Evolutionary conservation across 805 yeast genomes (phyloP).

Genomic region (Candida boidinii): DNA sequence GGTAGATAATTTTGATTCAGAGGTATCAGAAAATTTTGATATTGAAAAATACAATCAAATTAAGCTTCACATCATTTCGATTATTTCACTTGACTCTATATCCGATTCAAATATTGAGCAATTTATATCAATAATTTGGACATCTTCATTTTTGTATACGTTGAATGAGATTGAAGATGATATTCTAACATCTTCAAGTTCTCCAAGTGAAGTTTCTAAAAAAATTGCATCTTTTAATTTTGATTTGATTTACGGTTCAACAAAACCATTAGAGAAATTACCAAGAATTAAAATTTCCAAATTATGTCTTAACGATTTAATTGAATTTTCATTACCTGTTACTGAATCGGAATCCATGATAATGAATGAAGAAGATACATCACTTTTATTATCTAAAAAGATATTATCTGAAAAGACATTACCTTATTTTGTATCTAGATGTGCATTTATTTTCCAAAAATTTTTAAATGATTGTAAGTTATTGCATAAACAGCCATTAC

Average conservation of each 20-base stretch:
- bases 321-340: constrained; percentile 28
- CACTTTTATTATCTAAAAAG: no score
- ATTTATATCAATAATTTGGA: constrained; percentile 44
- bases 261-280: constrained; percentile 36
- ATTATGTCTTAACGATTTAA: constrained; percentile 46
- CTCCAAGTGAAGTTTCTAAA: constrained; percentile 26
- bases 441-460: constrained; percentile 53
- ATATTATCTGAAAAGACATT: constrained; percentile 21
- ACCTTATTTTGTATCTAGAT: constrained; percentile 47
- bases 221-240: constrained; percentile 33
- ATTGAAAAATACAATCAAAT: constrained; percentile 33
- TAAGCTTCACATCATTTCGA: constrained; percentile 32
- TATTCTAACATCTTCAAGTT: constrained; percentile 12
- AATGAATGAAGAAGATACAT: neutral
- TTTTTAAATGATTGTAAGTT: constrained; percentile 56
- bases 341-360: constrained; percentile 7
- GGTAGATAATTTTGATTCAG: constrained; percentile 8
- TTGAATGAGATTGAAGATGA: constrained; percentile 43
- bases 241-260: constrained; percentile 53
- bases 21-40: constrained; percentile 34
- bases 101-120: constrained; percentile 25
- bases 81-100: constrained; percentile 22
- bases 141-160: constrained; percentile 50
- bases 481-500: constrained; percentile 54
- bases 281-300: constrained; percentile 42